Conservation (phyloP, 345 rosid species). For the Sisymbrium altissimum region DNA sequence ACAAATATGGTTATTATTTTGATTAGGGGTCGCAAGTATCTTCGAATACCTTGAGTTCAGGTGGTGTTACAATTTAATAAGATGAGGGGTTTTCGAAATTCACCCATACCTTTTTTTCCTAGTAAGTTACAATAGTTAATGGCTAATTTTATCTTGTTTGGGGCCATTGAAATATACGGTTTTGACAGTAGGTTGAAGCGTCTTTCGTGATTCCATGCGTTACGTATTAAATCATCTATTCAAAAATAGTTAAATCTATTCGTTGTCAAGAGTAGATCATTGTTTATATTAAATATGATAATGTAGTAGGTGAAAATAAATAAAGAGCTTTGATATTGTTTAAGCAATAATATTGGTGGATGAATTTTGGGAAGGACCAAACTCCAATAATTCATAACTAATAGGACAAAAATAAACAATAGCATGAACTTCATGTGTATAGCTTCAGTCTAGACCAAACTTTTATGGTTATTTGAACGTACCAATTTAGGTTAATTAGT, state of each 20-base stretch:
- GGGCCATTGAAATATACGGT: not conserved
- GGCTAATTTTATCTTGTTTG: not conserved
- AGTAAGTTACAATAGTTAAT: not conserved
- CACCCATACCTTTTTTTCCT: not conserved
- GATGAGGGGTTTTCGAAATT: not conserved
- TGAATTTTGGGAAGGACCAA: slow-evolving; percentile 1
- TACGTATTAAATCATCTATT: slow-evolving; percentile 1
- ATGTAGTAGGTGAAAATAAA: slow-evolving; percentile 4
- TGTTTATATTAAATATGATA: not conserved
- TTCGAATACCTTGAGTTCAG: not conserved
- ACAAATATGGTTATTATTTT: not conserved
- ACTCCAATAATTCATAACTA: slow-evolving; percentile 31
- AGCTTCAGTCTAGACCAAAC: not conserved
- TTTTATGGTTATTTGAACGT: slow-evolving; percentile 16
- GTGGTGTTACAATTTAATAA: not conserved
- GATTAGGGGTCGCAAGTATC: not conserved
- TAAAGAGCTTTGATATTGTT: not conserved
- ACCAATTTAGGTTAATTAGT: slow-evolving; percentile 5
- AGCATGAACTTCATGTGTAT: slow-evolving; percentile 15
- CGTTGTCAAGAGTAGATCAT: slow-evolving; percentile 4
- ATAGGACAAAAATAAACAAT: slow-evolving; percentile 28
- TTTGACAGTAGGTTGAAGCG: slow-evolving; percentile 16
- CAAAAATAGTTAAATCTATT: not conserved
- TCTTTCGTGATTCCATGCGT: slow-evolving; percentile 8
- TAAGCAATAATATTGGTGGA: not conserved